Base-by-base conservation (phyloP, 2,329 filamentous ascomycete species). In the Cladophialophora carrionii region DNA sequence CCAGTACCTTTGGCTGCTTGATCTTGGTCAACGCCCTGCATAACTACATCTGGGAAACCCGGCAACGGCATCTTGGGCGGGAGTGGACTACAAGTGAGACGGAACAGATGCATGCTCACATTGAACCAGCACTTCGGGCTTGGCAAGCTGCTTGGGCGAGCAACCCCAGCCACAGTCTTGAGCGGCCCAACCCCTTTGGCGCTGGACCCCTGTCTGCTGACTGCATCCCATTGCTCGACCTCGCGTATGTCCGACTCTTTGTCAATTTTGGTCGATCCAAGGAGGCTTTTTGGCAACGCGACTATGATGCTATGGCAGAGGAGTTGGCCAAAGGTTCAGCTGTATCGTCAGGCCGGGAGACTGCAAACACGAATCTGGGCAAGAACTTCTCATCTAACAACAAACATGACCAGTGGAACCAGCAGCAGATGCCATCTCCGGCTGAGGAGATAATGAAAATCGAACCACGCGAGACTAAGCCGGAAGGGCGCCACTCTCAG, bases 11-110 rank as follows among this genome's bases (percentile, higher is more conserved):
- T 75, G 95, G 94, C 8, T 96, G 92, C 75, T 82, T 97, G 32
- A 85, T 97, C 5, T 80, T 99, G 68, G 97, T 98, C 75, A 94
- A 96, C 74, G 93, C 95, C 3, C 82, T 98, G 26, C 95, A 98
- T 79, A 97, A 97, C 72, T 97, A 96, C 77, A 97, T 98, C 52
- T 98, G 95, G 95, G 94, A 98, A 78, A 97, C 93, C 0, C 85
- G 94, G 26, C 93, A 96, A 77, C 84, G 92, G 59, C 93, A 97
- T 72, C 89, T 93, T 72, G 92, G 90, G 71, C 89, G 92, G 68
- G 83, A 92, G 56, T 97, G 94, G 94, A 96, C 92, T 1, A 87
- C 89, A 37, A 89, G 94, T 70, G 94, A 98, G 77, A 96, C 92
- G 0, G 93, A 98, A 71, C 92, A 92, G 69, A 96, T 98, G 92